A percentile compares a stretch with the other conserved stretches of the same genome.
Conservation (phyloP, 805 yeast genomes). For the Wickerhamiella occidentalis region DNA sequence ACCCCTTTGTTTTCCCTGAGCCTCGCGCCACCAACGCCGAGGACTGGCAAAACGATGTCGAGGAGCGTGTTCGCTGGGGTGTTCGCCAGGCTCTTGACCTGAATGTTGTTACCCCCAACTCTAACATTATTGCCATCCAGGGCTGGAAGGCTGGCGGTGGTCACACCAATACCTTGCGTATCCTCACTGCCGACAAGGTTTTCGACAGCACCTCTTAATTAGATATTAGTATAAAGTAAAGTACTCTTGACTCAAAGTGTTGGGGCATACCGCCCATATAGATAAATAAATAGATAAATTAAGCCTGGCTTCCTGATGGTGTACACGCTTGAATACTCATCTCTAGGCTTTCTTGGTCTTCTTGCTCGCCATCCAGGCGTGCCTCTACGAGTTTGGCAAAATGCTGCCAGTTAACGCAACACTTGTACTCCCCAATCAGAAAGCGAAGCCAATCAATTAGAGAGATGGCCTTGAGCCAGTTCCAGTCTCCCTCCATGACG, state of each 20-base stretch:
- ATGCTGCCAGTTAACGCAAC: not conserved
- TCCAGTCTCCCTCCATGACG: constrained; percentile 24
- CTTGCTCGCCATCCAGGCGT: not conserved
- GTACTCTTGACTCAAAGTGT: too few species aligned
- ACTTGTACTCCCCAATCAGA: not conserved
- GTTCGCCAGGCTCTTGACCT: constrained; percentile 76
- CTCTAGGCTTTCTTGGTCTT: not conserved
- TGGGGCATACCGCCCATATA: too few species aligned
- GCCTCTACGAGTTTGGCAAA: not conserved
- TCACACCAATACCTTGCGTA: constrained; percentile 97
- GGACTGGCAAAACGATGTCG: constrained; percentile 95
- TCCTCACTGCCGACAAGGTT: constrained; percentile 27
- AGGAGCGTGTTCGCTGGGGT: constrained; percentile 87
- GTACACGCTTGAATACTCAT: not conserved
- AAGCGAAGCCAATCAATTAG: constrained; percentile 18
- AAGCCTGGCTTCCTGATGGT: not conserved
- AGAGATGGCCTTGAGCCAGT: constrained; percentile 20
- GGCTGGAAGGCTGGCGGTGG: constrained; percentile 99
- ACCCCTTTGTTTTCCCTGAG: constrained; percentile 79
- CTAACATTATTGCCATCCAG: constrained; percentile 85
- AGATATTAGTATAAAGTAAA: not conserved
- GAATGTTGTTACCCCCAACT: constrained; percentile 79
- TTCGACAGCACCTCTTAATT: not conserved
- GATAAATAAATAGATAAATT: not conserved
- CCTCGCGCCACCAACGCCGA: constrained; percentile 39